Percentiles rank a stretch among this genome's conserved stretches.
Conservation (phyloP, 306 rosid species). For the Dalbergia cultrata region DNA sequence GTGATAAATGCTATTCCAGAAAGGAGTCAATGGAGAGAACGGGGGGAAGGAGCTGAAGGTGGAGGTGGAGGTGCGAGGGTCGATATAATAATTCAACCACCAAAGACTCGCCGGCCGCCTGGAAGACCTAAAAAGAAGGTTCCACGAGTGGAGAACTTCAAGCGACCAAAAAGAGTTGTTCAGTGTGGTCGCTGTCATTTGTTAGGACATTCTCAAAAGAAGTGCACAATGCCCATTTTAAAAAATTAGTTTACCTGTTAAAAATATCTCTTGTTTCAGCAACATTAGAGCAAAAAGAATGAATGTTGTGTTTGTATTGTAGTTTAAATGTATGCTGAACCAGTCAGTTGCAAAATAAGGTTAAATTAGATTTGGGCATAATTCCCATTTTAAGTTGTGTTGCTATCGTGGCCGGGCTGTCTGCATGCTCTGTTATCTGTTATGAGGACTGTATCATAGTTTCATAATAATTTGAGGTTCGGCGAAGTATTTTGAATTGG, state of each 20-base stretch:
- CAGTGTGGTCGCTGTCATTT: slow-evolving; percentile 99
- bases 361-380: slow-evolving; percentile 47
- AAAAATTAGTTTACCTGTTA: slow-evolving; percentile 51
- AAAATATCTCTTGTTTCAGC: slow-evolving; percentile 43
- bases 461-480: slow-evolving; percentile 5
- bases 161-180: slow-evolving; percentile 95
- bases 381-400: slow-evolving; percentile 22
- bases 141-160: slow-evolving; percentile 85
- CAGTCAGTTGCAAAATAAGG: slow-evolving; percentile 56
- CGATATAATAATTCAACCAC: slow-evolving; percentile 79
- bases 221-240: slow-evolving; percentile 86
- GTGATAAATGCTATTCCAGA: slow-evolving; percentile 80
- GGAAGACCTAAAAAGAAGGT: slow-evolving; percentile 99
- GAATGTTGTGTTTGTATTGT: slow-evolving; percentile 65
- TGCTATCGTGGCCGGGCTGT: not conserved
- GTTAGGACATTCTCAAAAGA: slow-evolving; percentile 99
- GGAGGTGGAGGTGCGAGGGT: slow-evolving; percentile 74
- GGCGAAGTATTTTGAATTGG: slow-evolving; percentile 16
- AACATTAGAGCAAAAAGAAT: slow-evolving; percentile 55
- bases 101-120: slow-evolving; percentile 94
- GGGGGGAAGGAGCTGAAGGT: slow-evolving; percentile 80
- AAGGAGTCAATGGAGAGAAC: slow-evolving; percentile 82
- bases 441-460: slow-evolving; percentile 9
- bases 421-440: slow-evolving; percentile 36
- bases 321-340: slow-evolving; percentile 63